phyloP scores from a whole-genome alignment of 345 rosid genomes.

The Zanthoxylum bungeanum region DNA sequence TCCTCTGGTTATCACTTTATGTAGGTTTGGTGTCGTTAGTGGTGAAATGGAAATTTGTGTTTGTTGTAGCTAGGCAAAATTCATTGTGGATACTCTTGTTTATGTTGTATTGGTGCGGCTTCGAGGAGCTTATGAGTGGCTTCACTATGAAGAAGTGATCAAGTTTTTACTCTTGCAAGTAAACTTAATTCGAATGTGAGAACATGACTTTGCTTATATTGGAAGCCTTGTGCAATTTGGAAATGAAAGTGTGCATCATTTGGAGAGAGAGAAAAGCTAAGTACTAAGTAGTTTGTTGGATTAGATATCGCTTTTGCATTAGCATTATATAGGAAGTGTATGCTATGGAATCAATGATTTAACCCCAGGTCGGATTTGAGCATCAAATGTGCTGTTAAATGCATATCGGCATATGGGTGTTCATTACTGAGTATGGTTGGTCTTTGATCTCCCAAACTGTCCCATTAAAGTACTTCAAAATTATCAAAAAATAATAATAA shows the following conservation, averaged over 20 bases:
- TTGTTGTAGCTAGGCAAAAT: not conserved
- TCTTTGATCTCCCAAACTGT: not conserved
- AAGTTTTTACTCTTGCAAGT: not conserved
- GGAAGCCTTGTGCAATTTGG: no score
- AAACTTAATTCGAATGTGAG: not conserved
- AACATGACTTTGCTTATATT: no score
- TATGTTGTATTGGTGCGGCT: not conserved
- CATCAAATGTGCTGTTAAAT: not conserved
- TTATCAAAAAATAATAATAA: not conserved
- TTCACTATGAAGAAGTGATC: not conserved
- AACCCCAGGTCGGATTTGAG: not conserved
- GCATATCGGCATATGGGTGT: not conserved
- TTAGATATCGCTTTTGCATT: not conserved
- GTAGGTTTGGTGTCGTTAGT: not conserved
- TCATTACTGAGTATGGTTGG: not conserved
- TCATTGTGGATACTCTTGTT: not conserved
- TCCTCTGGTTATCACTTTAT: not conserved
- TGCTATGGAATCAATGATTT: not conserved
- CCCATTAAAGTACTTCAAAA: not conserved
- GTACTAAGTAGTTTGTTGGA: not conserved
- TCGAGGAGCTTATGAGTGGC: not conserved
- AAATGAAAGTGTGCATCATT: not conserved
- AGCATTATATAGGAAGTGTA: not conserved
- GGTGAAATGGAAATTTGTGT: not conserved
- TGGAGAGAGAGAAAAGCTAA: not conserved